Evolutionary conservation across 108 stramenopile species (phyloP).

Genomic region (Cyclotella cryptica): DNA sequence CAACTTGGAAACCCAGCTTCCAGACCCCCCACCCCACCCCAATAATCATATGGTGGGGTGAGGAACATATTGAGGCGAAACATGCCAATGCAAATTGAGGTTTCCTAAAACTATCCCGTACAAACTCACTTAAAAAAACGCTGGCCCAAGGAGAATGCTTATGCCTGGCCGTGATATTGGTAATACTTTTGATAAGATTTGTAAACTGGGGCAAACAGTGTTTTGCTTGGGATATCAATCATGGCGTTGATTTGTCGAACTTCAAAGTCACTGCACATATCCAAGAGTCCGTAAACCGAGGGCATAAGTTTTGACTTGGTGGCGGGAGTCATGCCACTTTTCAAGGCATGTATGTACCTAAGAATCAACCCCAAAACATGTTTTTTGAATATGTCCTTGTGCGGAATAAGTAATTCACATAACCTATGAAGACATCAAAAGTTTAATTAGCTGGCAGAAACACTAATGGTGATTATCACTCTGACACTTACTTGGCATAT

Average conservation of each 20-base stretch:
- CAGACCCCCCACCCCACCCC: no score
- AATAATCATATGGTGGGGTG: no score
- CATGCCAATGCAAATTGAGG: no score
- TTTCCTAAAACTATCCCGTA: no score
- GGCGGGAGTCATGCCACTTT: slow-evolving; percentile 47
- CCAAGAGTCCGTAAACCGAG: slow-evolving; percentile 72
- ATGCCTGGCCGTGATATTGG: slow-evolving; percentile 81
- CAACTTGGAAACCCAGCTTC: no score
- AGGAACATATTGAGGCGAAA: no score
- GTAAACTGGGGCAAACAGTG: slow-evolving; percentile 70
- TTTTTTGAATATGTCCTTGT: slow-evolving; percentile 89
- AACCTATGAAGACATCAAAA: slow-evolving; percentile 48
- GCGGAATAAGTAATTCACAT: slow-evolving; percentile 77
- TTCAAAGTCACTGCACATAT: slow-evolving; percentile 78
- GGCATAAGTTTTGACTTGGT: slow-evolving; percentile 61
- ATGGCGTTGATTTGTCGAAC: slow-evolving; percentile 73
- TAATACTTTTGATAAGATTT: slow-evolving; percentile 74
- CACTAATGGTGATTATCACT: background rate
- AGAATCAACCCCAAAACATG: slow-evolving; percentile 76
- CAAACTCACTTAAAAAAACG: no score
- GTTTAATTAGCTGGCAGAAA: background rate
- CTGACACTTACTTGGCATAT: slow-evolving; percentile 37
- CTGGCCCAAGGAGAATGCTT: background rate
- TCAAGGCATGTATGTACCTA: slow-evolving; percentile 65
- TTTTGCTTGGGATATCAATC: slow-evolving; percentile 66